Evolutionary conservation across 2,329 filamentous ascomycete species (phyloP).

Genomic region (Fusarium bulbicola): DNA sequence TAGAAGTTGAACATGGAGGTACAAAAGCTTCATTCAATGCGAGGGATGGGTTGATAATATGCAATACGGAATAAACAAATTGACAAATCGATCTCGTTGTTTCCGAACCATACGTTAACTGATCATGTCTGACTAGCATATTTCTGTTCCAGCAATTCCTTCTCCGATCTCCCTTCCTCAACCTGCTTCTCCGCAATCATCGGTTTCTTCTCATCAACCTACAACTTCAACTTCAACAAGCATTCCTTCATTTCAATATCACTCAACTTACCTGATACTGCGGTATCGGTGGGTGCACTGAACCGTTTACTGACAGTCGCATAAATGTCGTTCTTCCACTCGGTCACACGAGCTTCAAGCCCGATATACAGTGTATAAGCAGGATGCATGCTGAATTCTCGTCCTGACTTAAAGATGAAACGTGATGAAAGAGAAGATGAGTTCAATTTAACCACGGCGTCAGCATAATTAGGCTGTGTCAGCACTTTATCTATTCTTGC

Average conservation of each 20-base stretch:
- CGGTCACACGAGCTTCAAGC: neutral
- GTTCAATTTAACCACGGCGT: neutral
- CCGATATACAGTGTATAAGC: conserved; percentile 25
- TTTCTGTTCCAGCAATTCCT: neutral
- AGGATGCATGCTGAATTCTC: conserved; percentile 12
- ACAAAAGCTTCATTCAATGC: neutral
- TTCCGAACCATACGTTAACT: too few relatives aligned
- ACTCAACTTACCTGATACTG: neutral
- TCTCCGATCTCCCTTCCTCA: conserved; percentile 4
- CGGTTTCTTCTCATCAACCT: conserved; percentile 16
- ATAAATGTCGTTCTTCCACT: conserved; percentile 3
- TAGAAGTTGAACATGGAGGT: neutral
- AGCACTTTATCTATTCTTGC: conserved; percentile 5
- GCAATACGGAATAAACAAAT: neutral
- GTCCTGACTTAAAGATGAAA: neutral
- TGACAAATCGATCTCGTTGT: too few relatives aligned
- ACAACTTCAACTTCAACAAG: neutral
- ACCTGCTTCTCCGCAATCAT: neutral
- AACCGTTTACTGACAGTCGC: neutral
- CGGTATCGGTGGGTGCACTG: neutral
- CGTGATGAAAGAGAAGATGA: neutral
- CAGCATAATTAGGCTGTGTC: neutral
- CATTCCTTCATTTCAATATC: fast-evolving
- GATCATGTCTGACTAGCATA: neutral
- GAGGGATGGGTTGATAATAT: neutral